Evolutionary conservation across 1,139 yeast species (phyloP).

Genomic region (Candida sanyaensis): DNA sequence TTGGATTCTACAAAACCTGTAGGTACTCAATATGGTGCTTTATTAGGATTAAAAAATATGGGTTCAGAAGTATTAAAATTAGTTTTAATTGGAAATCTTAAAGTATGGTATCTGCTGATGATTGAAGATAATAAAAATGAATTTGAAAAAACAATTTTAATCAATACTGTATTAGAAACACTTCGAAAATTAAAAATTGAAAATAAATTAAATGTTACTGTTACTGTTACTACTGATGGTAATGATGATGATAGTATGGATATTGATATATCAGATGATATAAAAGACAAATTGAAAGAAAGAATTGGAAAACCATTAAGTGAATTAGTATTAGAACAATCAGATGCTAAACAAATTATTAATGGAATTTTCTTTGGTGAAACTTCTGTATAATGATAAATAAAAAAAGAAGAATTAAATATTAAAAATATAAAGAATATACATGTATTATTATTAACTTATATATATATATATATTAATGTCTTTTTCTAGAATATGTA

Average conservation of each 20-base stretch:
- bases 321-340: slow-evolving; percentile 47
- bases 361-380: slow-evolving; percentile 84
- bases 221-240: neutral
- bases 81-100: slow-evolving; percentile 79
- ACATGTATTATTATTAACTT: slow-evolving; percentile 9
- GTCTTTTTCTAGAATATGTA: slow-evolving; percentile 12
- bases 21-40: slow-evolving; percentile 92
- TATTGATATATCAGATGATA: slow-evolving; percentile 41
- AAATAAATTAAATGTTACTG: neutral
- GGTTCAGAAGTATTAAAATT: slow-evolving; percentile 90
- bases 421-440: slow-evolving; percentile 3
- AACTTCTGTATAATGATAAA: slow-evolving; percentile 24
- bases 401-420: neutral
- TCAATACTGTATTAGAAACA: slow-evolving; percentile 55
- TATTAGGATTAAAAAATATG: slow-evolving; percentile 78
- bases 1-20: slow-evolving; percentile 75
- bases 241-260: slow-evolving; percentile 31
- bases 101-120: slow-evolving; percentile 73
- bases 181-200: slow-evolving; percentile 47
- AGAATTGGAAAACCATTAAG: slow-evolving; percentile 67
- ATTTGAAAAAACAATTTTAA: slow-evolving; percentile 47
- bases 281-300: slow-evolving; percentile 46
- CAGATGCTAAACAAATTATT: slow-evolving; percentile 57
- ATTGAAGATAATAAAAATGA: slow-evolving; percentile 36
- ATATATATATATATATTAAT: neutral